Evolutionary conservation across 768 basidiomycete genomes (phyloP).

Genomic region (Xerocomus brunneocitrinus): DNA sequence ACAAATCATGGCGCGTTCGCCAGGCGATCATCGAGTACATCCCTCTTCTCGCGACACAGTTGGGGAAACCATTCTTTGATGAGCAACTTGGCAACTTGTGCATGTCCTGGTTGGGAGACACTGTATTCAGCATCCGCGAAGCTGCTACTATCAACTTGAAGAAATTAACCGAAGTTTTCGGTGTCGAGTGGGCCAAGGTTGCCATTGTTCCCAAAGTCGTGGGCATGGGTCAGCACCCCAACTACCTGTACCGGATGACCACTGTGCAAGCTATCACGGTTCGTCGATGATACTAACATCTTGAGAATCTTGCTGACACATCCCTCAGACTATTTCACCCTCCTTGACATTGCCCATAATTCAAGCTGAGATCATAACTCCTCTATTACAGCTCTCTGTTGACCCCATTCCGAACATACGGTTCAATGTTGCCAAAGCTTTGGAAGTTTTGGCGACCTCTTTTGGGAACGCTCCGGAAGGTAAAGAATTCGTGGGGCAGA

Average conservation of each 20-base stretch:
- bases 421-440: constrained; percentile 95
- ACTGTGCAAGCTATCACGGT: constrained; percentile 98
- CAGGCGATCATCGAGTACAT: constrained; percentile 99
- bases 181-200: constrained; percentile 92
- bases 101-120: constrained; percentile 99
- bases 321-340: constrained; percentile 85
- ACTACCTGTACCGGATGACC: constrained; percentile 97
- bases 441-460: constrained; percentile 80
- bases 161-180: constrained; percentile 97
- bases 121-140: constrained; percentile 96
- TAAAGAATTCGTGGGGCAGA: constrained; percentile 63
- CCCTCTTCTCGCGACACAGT: constrained; percentile 96
- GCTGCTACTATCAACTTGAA: constrained; percentile 96
- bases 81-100: constrained; percentile 95
- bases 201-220: constrained; percentile 97
- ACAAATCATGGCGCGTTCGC: constrained; percentile 99
- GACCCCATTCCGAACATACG: constrained; percentile 99
- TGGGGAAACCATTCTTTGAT: constrained; percentile 96
- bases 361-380: constrained; percentile 76
- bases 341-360: constrained; percentile 83
- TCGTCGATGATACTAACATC: constrained; percentile 23
- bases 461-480: constrained; percentile 67
- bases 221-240: constrained; percentile 94
- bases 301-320: constrained; percentile 4
- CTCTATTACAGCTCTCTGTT: constrained; percentile 72